A percentile compares a stretch with the other conserved stretches of the same genome.
These are phyloP conservation scores for Fusarium albidum DNA, from an alignment of 2,329 filamentous ascomycete genomes.

Conservation along the genomic window DNA sequence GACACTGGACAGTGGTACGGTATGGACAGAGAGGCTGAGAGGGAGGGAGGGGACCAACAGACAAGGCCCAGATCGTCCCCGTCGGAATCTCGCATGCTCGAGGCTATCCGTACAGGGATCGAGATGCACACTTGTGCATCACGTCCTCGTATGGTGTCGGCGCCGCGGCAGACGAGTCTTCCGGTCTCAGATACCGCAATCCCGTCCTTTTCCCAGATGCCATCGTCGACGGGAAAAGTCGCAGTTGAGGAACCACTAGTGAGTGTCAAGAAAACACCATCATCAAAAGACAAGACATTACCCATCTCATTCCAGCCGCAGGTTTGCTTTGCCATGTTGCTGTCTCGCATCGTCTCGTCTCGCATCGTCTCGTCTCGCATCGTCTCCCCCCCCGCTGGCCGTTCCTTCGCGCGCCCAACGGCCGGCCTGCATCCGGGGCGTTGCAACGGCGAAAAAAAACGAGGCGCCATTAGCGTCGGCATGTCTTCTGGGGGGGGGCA, in stretches of 20 bases:
- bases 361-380: slow-evolving; percentile 8
- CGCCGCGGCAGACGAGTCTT: slow-evolving; percentile 1
- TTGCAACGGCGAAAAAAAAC: slow-evolving; percentile 30
- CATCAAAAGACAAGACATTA: not conserved
- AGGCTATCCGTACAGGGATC: slow-evolving; percentile 3
- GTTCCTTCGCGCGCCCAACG: too few species aligned
- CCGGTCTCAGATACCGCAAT: slow-evolving; percentile 1
- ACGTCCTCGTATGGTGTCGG: slow-evolving; percentile 1
- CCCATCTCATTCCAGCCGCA: not conserved
- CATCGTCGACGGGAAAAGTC: not conserved
- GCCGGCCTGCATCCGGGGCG: slow-evolving; percentile 30
- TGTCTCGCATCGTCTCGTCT: too few species aligned
- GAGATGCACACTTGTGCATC: slow-evolving; percentile 1
- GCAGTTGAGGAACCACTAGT: not conserved
- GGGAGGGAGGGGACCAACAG: not conserved
- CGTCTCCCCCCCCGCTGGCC: slow-evolving; percentile 7
- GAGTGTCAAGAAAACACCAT: not conserved
- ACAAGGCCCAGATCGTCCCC: not conserved
- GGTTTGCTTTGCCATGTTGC: not conserved
- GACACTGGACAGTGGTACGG: too few species aligned
- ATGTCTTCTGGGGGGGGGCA: slow-evolving; percentile 2
- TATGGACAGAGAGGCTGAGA: too few species aligned
- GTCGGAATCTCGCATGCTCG: slow-evolving; percentile 4
- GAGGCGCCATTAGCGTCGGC: slow-evolving; percentile 36
- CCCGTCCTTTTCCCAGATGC: too few species aligned